Conservation (phyloP, 495 filamentous ascomycete species). For the Penicillium crystallinum region DNA sequence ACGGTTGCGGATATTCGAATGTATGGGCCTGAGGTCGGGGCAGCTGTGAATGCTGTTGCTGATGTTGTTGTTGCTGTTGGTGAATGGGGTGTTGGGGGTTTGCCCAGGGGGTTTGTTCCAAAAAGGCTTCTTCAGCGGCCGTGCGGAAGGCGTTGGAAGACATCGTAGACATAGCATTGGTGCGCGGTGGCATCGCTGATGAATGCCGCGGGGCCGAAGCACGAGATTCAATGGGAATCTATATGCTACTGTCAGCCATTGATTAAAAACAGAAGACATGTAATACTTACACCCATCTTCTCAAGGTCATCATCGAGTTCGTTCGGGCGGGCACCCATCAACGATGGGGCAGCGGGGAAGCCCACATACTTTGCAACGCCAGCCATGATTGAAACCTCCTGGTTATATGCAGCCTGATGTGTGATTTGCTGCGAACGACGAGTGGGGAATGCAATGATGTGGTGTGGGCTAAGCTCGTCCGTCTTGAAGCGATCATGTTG, state of each 20-base stretch:
- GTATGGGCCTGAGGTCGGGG: conserved; percentile 32
- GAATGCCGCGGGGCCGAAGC: conserved; percentile 23
- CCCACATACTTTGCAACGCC: conserved; percentile 91
- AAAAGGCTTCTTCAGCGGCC: conserved; percentile 74
- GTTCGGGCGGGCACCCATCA: conserved; percentile 61
- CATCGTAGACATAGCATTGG: conserved; percentile 33
- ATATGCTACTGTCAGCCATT: conserved; percentile 6
- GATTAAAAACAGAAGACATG: background rate
- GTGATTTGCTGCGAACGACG: conserved; percentile 65
- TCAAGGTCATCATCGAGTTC: conserved; percentile 84
- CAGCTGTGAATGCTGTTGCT: conserved; percentile 24
- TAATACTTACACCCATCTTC: conserved; percentile 75
- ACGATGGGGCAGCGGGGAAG: conserved; percentile 88
- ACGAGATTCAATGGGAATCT: conserved; percentile 40
- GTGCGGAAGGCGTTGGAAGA: conserved; percentile 37
- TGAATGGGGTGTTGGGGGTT: conserved; percentile 82
- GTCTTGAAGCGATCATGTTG: conserved; percentile 83
- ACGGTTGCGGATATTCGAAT: conserved; percentile 26
- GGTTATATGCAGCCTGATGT: conserved; percentile 83
- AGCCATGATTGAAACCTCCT: conserved; percentile 84
- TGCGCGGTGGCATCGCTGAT: conserved; percentile 24
- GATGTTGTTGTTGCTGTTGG: conserved; percentile 39
- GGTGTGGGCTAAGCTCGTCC: conserved; percentile 76
- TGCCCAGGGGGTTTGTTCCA: conserved; percentile 81
- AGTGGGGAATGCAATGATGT: conserved; percentile 65